These are phyloP conservation scores for Gossypium lobatum DNA, from an alignment of 441 rosid species.

Conservation along the genomic window DNA sequence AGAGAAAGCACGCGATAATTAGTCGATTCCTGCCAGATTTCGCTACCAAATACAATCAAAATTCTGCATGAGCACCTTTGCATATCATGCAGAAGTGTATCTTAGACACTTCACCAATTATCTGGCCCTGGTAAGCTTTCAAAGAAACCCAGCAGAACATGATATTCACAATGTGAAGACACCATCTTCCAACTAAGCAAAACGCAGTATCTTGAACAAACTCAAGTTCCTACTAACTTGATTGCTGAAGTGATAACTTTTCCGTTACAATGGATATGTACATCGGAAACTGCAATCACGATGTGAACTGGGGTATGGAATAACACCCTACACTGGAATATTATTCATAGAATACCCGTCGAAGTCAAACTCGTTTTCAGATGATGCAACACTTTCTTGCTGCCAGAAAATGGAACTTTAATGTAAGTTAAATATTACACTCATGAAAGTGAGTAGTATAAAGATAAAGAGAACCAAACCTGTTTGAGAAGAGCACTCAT, in stretches of 20 bases:
- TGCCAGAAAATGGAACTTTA: constrained; percentile 28
- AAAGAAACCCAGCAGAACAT: constrained; percentile 17
- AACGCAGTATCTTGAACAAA: constrained; percentile 8
- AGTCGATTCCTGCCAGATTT: constrained; percentile 34
- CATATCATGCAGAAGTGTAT: constrained; percentile 31
- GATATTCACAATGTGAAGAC: constrained; percentile 26
- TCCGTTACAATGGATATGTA: constrained; percentile 30
- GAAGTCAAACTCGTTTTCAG: constrained; percentile 69
- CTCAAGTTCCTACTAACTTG: constrained; percentile 14
- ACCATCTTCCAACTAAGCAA: constrained; percentile 13
- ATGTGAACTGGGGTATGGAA: constrained; percentile 9
- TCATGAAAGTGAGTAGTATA: neutral
- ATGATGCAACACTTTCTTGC: constrained; percentile 52
- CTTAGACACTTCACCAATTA: neutral
- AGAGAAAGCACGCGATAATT: constrained; percentile 31
- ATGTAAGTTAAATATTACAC: neutral
- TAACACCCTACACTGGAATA: constrained; percentile 49
- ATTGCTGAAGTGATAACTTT: constrained; percentile 16
- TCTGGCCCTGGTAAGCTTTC: constrained; percentile 12
- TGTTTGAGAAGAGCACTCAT: constrained; percentile 80
- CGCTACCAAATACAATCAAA: constrained; percentile 39
- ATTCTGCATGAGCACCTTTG: constrained; percentile 38
- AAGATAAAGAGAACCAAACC: constrained; percentile 32
- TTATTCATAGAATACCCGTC: constrained; percentile 72
- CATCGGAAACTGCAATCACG: constrained; percentile 22